Evolutionary conservation across 148 eudicot genomes (phyloP), one percentile per base, ranked within the genome.

Genomic region (Rhododendron mucronatum): DNA sequence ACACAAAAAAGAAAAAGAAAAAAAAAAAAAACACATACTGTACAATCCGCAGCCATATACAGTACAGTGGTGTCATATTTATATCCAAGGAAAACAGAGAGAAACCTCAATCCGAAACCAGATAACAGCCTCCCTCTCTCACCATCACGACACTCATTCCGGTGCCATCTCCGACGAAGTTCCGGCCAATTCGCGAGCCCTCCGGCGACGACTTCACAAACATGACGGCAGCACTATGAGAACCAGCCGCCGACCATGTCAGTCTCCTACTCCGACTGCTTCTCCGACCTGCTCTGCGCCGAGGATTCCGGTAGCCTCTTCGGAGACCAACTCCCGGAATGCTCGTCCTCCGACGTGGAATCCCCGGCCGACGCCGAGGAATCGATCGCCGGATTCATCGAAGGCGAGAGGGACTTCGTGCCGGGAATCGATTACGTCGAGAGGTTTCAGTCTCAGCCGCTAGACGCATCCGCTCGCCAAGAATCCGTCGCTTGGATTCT

Each of bases 401-500:
- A 89, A 84, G 90, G 90, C 37, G 99, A 96, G 88, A 87, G 93
- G 33, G 90, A 91, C 80, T 90, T 73, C 67, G 85, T 89, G 35
- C 83, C 90, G 0, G 87, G 93, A 20, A 50, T 83, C 74, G 86
- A 85, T 44, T 81, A 90, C 75, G 51, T 82, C 13, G 86, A 84
- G 67, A 48, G 67, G 75, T 63, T 87, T 84, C 91, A 81, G 37
- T 86, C 89, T 59, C 90, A 82, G 77, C 79, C 91, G 10, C 21
- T 87, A 1, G 94, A 94, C 16, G 88, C 92, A 15, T 95, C 94
- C 16, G 89, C 91, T 65, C 94, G 99, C 39, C 90, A 92, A 81
- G 90, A 88, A 28, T 93, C 92, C 2, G 92, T 96, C 69, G 88
- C 93, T 48, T 96, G 99, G 99, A 96, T 96, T 86, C 92, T 94